Base-by-base conservation (phyloP, 345 rosid genomes). In the Balakata baccata region DNA sequence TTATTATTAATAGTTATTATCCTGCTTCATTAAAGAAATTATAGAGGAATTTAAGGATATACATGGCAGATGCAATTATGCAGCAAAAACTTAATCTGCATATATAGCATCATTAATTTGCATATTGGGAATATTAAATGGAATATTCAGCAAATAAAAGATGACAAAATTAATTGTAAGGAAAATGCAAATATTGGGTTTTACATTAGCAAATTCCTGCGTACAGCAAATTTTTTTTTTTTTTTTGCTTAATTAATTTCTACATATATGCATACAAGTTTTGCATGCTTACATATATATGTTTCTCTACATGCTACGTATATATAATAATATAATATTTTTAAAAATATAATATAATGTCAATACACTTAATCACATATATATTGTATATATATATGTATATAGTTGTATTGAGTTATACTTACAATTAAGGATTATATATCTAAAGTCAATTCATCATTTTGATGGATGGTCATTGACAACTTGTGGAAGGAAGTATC, bases 361-460 rank as follows among this genome's bases (percentile, higher is more conserved):
- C 47, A 43, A 43, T 43, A 10, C 1, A 43, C 47, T 43, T 6
- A 57, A 43, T 6, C 6, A 10, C 1, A 43, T 9, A 6, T 6
- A 57, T 56, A n/a, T 51, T 56, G n/a, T 22, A 3, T 57, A 3
- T 22, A 20, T 56, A n/a, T 0, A 7, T 18, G 29, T 22, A 57
- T 20, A 1, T 57, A 8, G 25, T 2, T 5, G 5, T 37, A 45
- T 64, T 4, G 4, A 18, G 22, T 43, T 65, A 45, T 46, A 39
- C 37, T 45, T 66, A 46, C 69, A 45, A 29, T 29, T 29, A 29
- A 29, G 34, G 7, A n/a, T n/a, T 46, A 14, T 45, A n/a, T 64
- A 63, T 63, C 43, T 38, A 38, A 63, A 46, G 69, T 66, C n/a
- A 46, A 45, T 66, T 66, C 52, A 22, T 20, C n/a, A 29, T 22